These are phyloP conservation scores for Hexamita inflata DNA, from an alignment of 208 protist species.

Conservation along the genomic window DNA sequence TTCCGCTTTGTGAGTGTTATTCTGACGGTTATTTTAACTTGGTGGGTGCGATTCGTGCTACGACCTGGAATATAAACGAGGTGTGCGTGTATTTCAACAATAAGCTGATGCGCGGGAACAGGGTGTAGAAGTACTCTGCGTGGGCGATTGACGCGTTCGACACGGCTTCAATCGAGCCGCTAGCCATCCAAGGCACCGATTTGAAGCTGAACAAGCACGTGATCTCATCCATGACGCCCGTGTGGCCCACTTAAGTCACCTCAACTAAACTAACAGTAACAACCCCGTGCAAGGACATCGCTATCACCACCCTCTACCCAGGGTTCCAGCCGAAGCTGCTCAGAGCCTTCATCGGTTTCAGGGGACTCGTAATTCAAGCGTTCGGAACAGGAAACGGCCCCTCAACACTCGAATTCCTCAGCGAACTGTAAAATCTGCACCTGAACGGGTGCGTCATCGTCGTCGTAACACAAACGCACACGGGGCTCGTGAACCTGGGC, in stretches of 20 bases:
- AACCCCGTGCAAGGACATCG: conserved; percentile 1
- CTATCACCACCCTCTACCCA: conserved; percentile 55
- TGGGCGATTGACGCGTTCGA: conserved; percentile 65
- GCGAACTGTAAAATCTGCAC: neutral
- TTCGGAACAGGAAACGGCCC: conserved; percentile 77
- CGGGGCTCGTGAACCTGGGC: conserved; percentile 45
- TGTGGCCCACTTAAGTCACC: neutral
- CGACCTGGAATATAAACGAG: conserved; percentile 38
- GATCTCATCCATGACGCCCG: neutral
- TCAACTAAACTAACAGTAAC: neutral
- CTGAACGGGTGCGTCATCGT: conserved; percentile 61
- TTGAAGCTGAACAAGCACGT: conserved; percentile 37
- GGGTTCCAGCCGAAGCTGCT: conserved; percentile 45
- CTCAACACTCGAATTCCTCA: conserved; percentile 40
- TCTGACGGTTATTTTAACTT: conserved; percentile 60
- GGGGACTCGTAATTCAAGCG: conserved; percentile 63
- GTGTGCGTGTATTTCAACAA: conserved; percentile 81
- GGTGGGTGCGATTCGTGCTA: conserved; percentile 31
- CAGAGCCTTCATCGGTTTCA: conserved; percentile 22
- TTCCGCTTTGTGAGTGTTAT: conserved; percentile 64
- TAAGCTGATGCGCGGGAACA: conserved; percentile 67
- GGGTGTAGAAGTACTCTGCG: conserved; percentile 61
- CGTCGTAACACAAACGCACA: conserved; percentile 55
- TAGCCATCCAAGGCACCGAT: conserved; percentile 62
- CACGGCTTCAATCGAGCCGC: conserved; percentile 60